phyloP scores from a whole-genome alignment of 2,329 filamentous ascomycete species.

The Emergomyces africanus region DNA sequence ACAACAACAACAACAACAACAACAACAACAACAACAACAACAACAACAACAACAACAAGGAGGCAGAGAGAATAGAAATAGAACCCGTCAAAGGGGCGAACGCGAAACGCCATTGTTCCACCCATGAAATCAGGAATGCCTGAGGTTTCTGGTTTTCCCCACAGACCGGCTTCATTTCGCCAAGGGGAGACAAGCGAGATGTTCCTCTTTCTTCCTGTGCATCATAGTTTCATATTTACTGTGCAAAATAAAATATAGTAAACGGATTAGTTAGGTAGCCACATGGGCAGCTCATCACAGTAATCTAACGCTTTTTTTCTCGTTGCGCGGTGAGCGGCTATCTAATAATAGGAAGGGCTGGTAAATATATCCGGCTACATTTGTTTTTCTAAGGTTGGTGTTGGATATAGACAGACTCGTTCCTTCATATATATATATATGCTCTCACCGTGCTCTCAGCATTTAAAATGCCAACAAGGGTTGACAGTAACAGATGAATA shows the following conservation, averaged over 20 bases:
- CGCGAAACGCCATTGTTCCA: background rate
- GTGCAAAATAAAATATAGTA: background rate
- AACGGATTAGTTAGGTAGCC: background rate
- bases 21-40: background rate
- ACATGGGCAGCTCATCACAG: background rate
- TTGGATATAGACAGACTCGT: background rate
- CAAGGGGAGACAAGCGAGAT: background rate
- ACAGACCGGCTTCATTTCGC: background rate
- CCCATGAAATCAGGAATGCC: background rate
- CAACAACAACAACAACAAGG: background rate
- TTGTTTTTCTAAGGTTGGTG: background rate
- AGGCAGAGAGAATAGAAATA: background rate
- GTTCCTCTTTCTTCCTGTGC: background rate
- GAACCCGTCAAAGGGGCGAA: background rate
- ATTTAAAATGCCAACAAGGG: background rate
- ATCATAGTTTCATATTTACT: background rate
- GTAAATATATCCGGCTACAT: background rate
- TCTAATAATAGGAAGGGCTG: background rate
- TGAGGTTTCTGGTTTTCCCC: background rate
- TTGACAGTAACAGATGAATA: no score
- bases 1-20: no score
- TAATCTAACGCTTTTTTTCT: background rate
- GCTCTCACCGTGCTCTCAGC: background rate
- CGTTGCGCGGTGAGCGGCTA: background rate
- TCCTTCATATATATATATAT: background rate